These are phyloP conservation scores for Aeschynomene evenia DNA, from an alignment of 306 rosid species.

Conservation along the genomic window DNA sequence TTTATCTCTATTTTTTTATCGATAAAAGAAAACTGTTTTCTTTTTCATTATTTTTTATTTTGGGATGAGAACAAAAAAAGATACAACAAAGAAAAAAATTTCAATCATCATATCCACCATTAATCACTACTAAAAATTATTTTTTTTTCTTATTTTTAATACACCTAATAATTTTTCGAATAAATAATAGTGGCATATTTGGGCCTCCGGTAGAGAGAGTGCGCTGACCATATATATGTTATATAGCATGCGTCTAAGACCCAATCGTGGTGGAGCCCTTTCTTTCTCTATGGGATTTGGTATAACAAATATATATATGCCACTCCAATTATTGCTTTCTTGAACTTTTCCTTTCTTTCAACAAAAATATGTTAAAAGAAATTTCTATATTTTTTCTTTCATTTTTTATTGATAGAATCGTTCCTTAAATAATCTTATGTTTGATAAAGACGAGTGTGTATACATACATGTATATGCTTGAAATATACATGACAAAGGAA, in stretches of 20 bases:
- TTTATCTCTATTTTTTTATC: too few species aligned
- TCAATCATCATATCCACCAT: too few species aligned
- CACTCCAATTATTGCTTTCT: constrained; percentile 51
- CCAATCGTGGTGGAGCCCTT: constrained; percentile 50
- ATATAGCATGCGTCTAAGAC: constrained; percentile 38
- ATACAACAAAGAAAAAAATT: too few species aligned
- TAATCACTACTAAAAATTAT: too few species aligned
- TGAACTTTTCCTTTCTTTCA: constrained; percentile 24
- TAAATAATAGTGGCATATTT: neutral
- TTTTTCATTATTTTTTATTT: too few species aligned
- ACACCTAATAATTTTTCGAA: too few species aligned
- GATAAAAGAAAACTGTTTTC: too few species aligned
- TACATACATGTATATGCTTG: constrained; percentile 3
- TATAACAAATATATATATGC: too few species aligned
- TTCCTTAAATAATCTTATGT: constrained; percentile 15
- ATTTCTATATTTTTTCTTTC: neutral
- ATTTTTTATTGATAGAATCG: neutral
- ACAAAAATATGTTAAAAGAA: too few species aligned
- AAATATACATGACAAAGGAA: constrained; percentile 24
- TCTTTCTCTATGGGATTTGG: constrained; percentile 31
- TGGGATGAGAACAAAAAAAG: too few species aligned
- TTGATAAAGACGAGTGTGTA: constrained; percentile 25
- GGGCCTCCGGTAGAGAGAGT: constrained; percentile 30
- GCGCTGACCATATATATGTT: constrained; percentile 52
- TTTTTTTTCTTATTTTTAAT: too few species aligned